Evolutionary conservation across 2,329 filamentous ascomycete genomes (phyloP), one percentile per base, ranked within the genome.

Genomic region (Trichophyton verrucosum): DNA sequence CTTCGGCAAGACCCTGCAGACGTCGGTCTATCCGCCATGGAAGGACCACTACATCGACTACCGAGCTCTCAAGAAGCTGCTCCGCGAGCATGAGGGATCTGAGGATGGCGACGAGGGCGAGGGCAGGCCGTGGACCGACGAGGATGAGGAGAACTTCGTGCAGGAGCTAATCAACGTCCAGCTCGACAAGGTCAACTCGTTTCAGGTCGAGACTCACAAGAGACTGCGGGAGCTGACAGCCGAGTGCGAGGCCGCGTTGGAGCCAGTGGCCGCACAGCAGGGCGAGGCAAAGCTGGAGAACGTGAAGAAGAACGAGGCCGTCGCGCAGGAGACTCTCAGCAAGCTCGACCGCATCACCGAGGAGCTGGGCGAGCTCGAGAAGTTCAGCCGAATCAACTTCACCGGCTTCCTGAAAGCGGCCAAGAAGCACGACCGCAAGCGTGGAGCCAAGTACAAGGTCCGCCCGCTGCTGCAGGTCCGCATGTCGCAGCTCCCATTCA

Each of bases 381-480:
- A 89, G 74, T 99, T 94, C 77, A 94, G 90, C 74, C 88, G 87
- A 65, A 86, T 96, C 77, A 99, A 99, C 77, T 99, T 96, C 75
- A 96, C 94, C 4, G 94, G 91, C 56, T 96, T 97, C 75, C 82
- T 96, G 71, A 99, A 99, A 80, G 95, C 95, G 56, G 91, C 91
- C 61, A 99, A 99, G 84, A 99, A 99, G 78, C 94, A 99, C 76
- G 94, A 99, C 75, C 88, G 94, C 66, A 95, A 92, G 77, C 83
- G 92, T 66, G 91, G 91, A 61, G 82, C 85, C 66, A 82, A 85
- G 59, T 97, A 97, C 78, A 89, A 87, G 72, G 88, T 97, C 66
- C 85, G 90, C 24, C 91, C 94, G 30, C 86, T 97, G 78, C 86
- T 97, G 75, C 89, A 96, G 76, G 87, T 96, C 68, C 88, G 89